These are phyloP conservation scores for Sphaerulina populicola DNA, from an alignment of 2,329 filamentous ascomycete species.

Conservation along the genomic window DNA sequence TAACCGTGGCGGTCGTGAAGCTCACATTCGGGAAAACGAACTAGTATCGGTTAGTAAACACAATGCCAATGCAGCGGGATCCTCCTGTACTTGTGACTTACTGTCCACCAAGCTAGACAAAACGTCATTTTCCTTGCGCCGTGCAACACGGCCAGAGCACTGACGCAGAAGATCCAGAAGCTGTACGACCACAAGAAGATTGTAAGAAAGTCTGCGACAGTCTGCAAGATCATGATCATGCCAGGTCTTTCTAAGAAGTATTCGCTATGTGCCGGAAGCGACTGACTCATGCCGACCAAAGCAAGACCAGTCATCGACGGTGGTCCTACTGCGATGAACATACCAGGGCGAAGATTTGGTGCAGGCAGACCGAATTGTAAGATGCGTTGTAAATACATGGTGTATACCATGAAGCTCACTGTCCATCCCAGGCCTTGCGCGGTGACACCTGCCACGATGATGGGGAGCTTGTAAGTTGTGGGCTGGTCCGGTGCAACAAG, in stretches of 20 bases:
- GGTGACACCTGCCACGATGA: conserved; percentile 38
- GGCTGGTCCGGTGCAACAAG: conserved; percentile 25
- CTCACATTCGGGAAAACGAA: conserved; percentile 37
- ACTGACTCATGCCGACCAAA: conserved; percentile 22
- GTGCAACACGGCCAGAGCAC: conserved; percentile 16
- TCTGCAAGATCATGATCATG: conserved; percentile 19
- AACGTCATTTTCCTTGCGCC: conserved; percentile 28
- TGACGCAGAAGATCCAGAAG: conserved; percentile 40
- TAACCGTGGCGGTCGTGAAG: conserved; percentile 52
- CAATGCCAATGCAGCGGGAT: not conserved
- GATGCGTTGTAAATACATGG: conserved; percentile 36
- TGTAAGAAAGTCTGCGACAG: conserved; percentile 25
- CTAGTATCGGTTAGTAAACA: not conserved
- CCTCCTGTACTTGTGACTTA: not conserved
- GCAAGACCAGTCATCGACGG: conserved; percentile 25
- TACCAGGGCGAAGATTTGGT: conserved; percentile 36
- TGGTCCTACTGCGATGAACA: conserved; percentile 48
- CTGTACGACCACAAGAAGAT: conserved; percentile 45
- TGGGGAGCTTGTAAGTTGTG: conserved; percentile 29
- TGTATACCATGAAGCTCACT: conserved; percentile 37
- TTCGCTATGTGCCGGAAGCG: conserved; percentile 15
- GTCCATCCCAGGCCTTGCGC: conserved; percentile 42
- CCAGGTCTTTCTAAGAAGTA: conserved; percentile 23
- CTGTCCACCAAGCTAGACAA: conserved; percentile 18
- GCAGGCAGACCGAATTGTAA: conserved; percentile 39